Percentiles rank a stretch among this genome's conserved stretches.
These are phyloP conservation scores for Candida gigantensis DNA, from an alignment of 1,139 yeast genomes.

Conservation along the genomic window DNA sequence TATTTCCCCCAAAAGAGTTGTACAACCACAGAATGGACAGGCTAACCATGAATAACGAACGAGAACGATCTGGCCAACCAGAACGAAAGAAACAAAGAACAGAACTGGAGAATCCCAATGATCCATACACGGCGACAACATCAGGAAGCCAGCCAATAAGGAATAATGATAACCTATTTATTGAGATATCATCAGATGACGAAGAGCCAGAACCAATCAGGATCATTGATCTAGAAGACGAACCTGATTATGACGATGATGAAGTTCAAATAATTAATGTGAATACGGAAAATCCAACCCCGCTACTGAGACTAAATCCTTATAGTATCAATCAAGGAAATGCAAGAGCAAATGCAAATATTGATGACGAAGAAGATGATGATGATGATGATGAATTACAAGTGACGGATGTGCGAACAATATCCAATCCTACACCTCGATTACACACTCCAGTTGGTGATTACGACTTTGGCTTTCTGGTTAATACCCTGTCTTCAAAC, in stretches of 20 bases:
- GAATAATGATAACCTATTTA: background rate
- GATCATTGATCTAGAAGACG: slow-evolving; percentile 5
- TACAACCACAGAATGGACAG: too few species aligned
- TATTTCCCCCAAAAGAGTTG: too few species aligned
- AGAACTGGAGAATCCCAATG: too few species aligned
- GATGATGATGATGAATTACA: slow-evolving; percentile 9
- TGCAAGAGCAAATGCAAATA: background rate
- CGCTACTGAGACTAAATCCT: too few species aligned
- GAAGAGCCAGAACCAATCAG: background rate
- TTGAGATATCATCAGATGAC: background rate
- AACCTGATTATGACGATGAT: slow-evolving; percentile 16
- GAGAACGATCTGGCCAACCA: too few species aligned
- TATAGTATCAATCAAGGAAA: slow-evolving; percentile 4
- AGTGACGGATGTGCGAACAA: slow-evolving; percentile 12
- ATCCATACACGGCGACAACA: too few species aligned
- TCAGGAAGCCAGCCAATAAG: too few species aligned
- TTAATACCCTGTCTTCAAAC: too few species aligned
- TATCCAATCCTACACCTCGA: slow-evolving; percentile 1
- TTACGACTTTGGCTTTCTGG: background rate
- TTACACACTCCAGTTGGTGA: slow-evolving; percentile 13
- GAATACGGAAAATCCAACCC: slow-evolving; percentile 10
- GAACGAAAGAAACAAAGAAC: too few species aligned
- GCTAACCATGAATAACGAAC: too few species aligned
- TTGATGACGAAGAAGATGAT: slow-evolving; percentile 1
- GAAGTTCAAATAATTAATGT: slow-evolving; percentile 18